Percentiles rank a stretch among this genome's conserved stretches.
phyloP scores from a whole-genome alignment of 306 rosid species.

The Cucumis hystrix region DNA sequence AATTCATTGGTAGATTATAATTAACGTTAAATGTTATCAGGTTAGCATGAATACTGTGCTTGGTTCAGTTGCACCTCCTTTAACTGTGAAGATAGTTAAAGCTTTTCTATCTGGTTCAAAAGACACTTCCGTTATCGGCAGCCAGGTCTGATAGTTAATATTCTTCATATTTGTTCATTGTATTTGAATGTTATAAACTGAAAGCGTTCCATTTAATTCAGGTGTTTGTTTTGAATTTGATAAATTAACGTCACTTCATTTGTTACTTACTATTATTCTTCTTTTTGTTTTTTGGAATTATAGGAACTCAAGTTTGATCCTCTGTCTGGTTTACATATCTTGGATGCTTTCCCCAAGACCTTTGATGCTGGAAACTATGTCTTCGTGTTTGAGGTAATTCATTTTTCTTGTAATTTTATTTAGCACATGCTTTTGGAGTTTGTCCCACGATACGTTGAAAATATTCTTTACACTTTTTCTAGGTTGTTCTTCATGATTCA shows the following conservation, averaged over 20 bases:
- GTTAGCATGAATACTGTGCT: conserved; percentile 80
- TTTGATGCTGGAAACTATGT: conserved; percentile 61
- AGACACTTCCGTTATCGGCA: conserved; percentile 41
- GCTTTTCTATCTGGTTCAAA: conserved; percentile 52
- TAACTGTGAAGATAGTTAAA: conserved; percentile 68
- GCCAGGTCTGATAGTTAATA: conserved; percentile 32
- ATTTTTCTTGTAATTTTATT: background rate
- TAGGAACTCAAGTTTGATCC: conserved; percentile 78
- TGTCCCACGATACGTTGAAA: background rate
- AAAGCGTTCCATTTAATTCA: background rate
- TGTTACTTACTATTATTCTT: background rate
- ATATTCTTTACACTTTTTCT: conserved; percentile 19
- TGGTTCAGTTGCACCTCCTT: conserved; percentile 82
- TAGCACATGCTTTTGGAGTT: background rate
- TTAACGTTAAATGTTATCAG: conserved; percentile 24
- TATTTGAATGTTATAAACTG: background rate
- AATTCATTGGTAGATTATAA: background rate
- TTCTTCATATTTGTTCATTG: conserved; percentile 8
- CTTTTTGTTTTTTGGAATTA: background rate
- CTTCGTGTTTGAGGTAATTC: conserved; percentile 78
- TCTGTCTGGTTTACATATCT: conserved; percentile 42
- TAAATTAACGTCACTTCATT: background rate
- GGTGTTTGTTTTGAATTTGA: background rate
- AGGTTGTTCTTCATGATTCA: conserved; percentile 57
- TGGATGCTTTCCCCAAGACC: conserved; percentile 44